Evolutionary conservation across 2,329 filamentous ascomycete genomes (phyloP), one percentile per base, ranked within the genome.

Genomic region (Aspergillus floridensis): DNA sequence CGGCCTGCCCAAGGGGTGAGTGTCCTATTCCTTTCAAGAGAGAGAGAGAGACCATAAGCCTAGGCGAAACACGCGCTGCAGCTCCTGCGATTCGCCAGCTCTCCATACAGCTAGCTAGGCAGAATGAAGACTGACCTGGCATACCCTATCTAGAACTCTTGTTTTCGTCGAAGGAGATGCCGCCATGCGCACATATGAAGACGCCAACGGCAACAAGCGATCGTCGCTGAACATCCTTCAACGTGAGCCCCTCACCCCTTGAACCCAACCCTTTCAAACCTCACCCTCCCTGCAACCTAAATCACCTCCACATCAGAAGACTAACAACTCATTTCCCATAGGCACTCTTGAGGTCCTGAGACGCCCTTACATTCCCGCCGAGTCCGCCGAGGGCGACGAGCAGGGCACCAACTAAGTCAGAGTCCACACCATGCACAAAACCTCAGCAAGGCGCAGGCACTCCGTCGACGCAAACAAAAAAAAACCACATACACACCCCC

Each of bases 111-210:
- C 32, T 35, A 12, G 32, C 14, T 35, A 35, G 11, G 32, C 11
- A 35, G 32, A 35, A 35, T 16, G 12, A 44, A 12, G 1, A 61
- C 49, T 22, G 14, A 46, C 35, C 49, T 49, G 12, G 32, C 14
- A 11, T 16, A 14, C 35, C 22, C 44, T 32, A 19, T 53, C 62
- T 68, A 96, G 93, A 61, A 84, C 91, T 14, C 80, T 92, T 53
- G 82, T 99, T 63, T 92, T 86, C 71, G 81, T 98, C 53, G 93
- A 98, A 76, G 93, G 90, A 49, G 91, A 97, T 62, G 89, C 88
- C 62, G 80, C 79, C 65, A 86, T 93, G 79, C 82, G 79, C 67
- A 80, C 76, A 49, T 93, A 86, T 73, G 84, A 89, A 66, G 87
- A 89, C 67, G 74, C 80, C 59, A 89, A 95, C 50, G 91, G 91